Percentiles rank a stretch among this genome's conserved stretches.
phyloP scores from a whole-genome alignment of 805 yeast species.

The Sungouiozyma intestinalis region DNA sequence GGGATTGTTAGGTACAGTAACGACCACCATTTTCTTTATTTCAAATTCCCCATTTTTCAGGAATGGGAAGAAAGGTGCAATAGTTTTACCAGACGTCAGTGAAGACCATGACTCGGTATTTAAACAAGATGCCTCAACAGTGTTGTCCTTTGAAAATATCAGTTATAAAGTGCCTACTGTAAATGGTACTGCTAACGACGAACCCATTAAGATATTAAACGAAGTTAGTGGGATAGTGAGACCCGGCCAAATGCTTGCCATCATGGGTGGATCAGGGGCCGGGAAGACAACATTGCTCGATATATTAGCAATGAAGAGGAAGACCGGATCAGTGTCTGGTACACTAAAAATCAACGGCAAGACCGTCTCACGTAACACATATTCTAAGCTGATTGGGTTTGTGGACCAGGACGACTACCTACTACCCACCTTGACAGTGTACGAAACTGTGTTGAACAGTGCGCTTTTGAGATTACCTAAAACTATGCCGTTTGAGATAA shows the following conservation, averaged over 20 bases:
- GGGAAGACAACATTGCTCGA: slow-evolving; percentile 93
- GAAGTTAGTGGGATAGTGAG: slow-evolving; percentile 64
- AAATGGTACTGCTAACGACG: slow-evolving; percentile 6
- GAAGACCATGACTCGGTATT: slow-evolving; percentile 30
- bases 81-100: slow-evolving; percentile 18
- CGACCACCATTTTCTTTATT: slow-evolving; percentile 35
- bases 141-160: slow-evolving; percentile 65
- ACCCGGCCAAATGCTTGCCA: slow-evolving; percentile 86
- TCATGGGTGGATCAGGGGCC: slow-evolving; percentile 98
- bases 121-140: slow-evolving; percentile 49
- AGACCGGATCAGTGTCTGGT: slow-evolving; percentile 65
- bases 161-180: slow-evolving; percentile 33
- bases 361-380: slow-evolving; percentile 31
- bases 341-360: slow-evolving; percentile 64
- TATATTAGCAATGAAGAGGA: slow-evolving; percentile 80
- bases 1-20: slow-evolving; percentile 26
- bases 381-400: slow-evolving; percentile 70
- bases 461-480: slow-evolving; percentile 83
- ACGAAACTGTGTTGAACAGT: slow-evolving; percentile 87
- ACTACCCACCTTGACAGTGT: slow-evolving; percentile 88
- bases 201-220: slow-evolving; percentile 38
- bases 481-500: slow-evolving; percentile 60
- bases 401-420: slow-evolving; percentile 93
- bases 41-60: slow-evolving; percentile 53
- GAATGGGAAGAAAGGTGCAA: slow-evolving; percentile 8